A percentile compares a stretch with the other conserved stretches of the same genome.
phyloP scores from a whole-genome alignment of 1,139 yeast genomes.

The Diutina sp. region DNA sequence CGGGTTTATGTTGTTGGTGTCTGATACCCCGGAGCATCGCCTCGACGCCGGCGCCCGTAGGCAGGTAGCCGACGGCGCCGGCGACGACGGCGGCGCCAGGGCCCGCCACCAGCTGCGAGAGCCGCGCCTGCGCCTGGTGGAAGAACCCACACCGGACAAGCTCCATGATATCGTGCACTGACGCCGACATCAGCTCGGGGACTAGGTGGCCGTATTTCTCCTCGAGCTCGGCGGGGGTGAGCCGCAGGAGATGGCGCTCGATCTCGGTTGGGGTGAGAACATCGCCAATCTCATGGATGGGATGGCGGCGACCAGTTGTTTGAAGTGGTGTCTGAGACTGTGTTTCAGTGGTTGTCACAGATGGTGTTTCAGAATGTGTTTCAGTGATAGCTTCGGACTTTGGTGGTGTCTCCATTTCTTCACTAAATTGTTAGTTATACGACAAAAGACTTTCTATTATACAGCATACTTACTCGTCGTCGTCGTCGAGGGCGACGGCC shows the following conservation, averaged over 20 bases:
- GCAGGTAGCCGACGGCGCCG: slow-evolving; percentile 34
- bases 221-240: slow-evolving; percentile 23
- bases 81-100: slow-evolving; percentile 32
- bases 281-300: slow-evolving; percentile 16
- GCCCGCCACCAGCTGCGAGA: slow-evolving; percentile 29
- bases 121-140: slow-evolving; percentile 29
- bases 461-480: slow-evolving; percentile 29
- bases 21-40: slow-evolving; percentile 41
- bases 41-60: slow-evolving; percentile 47
- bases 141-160: slow-evolving; percentile 44
- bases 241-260: slow-evolving; percentile 23
- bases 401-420: background rate
- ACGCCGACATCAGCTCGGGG: slow-evolving; percentile 29
- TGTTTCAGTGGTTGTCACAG: no score
- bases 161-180: slow-evolving; percentile 26
- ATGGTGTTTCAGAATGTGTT: background rate
- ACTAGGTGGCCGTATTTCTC: slow-evolving; percentile 25
- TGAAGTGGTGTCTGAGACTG: background rate
- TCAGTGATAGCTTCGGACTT: background rate
- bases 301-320: background rate
- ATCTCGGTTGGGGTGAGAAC: slow-evolving; percentile 27
- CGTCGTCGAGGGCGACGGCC: slow-evolving; percentile 30
- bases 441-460: background rate
- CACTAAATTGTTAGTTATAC: background rate
- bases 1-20: slow-evolving; percentile 8